These are phyloP conservation scores for Dictyostelium citrinum DNA, from an alignment of 78 protist species.

Conservation along the genomic window DNA sequence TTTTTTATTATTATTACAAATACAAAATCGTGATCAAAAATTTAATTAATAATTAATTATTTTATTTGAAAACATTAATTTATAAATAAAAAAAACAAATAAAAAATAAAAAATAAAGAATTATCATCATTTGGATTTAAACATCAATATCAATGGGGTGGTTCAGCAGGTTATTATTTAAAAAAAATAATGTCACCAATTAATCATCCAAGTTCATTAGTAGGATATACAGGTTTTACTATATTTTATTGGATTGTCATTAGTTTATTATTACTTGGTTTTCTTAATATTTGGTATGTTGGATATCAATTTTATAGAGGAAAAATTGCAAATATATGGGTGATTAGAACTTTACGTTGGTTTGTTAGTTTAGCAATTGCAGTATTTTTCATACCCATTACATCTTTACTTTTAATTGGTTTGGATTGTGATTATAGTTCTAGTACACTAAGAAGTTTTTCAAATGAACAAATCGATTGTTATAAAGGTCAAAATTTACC, in stretches of 20 bases:
- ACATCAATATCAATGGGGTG: conserved; percentile 55
- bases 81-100: too few relatives aligned
- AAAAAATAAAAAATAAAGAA: not conserved
- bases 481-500: conserved; percentile 15
- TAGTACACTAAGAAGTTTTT: not conserved
- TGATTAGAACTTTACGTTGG: conserved; percentile 65
- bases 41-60: too few relatives aligned
- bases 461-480: conserved; percentile 18
- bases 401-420: conserved; percentile 43
- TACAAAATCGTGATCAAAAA: too few relatives aligned
- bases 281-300: conserved; percentile 46
- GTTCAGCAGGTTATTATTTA: conserved; percentile 40
- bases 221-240: not conserved
- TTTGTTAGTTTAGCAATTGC: conserved; percentile 43
- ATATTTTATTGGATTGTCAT: conserved; percentile 34
- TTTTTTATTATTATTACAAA: too few relatives aligned
- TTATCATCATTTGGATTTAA: conserved; percentile 65
- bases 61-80: too few relatives aligned
- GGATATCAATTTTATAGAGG: conserved; percentile 55
- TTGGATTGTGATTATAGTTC: not conserved
- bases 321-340: conserved; percentile 50
- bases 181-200: conserved; percentile 47
- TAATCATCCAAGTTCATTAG: conserved; percentile 39
- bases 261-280: conserved; percentile 18
- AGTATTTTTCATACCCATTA: conserved; percentile 52